Base-by-base conservation (phyloP, 1,139 yeast species). In the Kluyveromyces sp. region DNA sequence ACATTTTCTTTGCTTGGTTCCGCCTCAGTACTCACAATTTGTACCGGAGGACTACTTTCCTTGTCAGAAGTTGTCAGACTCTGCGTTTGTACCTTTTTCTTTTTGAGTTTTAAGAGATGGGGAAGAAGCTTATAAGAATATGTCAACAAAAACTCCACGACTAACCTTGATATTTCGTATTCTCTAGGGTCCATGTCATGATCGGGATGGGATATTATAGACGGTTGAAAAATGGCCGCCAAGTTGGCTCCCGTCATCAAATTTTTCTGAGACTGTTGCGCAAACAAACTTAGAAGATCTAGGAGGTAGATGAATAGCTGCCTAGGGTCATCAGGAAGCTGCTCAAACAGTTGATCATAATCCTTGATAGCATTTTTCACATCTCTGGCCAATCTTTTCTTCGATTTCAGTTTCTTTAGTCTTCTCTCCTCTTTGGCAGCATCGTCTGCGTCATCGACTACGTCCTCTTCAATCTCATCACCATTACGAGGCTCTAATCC, bases 141-240 rank as follows among this genome's bases (percentile, higher is more conserved):
- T 53, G 83, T 92, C 46, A 92, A 85, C 66, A 92, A 74, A 54
- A 92, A 88, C 59, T 89, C 95, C 28, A 92, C 83, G 25, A 87
- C 96, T 9, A 81, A 74, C 54, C 92, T 87, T 2, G 95, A 85
- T 30, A 88, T 69, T 17, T 86, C 94, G 65, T 89, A 89, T 63
- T 92, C 96, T 31, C 80, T 83, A 1, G 97, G 96, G 41, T 83
- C 78, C 80, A 89, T 77, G 61, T 88, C 96, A 63, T 92, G 97
- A 54, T 74, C 76, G 4, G 96, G 96, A 61, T 92, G 97, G 2
- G 95, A 84, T 40, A 94, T 70, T 15, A 94, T 79, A 2, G 95
- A 84, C 2, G 98, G 98, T 65, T 92, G 98, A 67, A 94, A 92
- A 48, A 92, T 86, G 2, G 97, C 96, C 0, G 97, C 95, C 52